A percentile compares a stretch with the other conserved stretches of the same genome.
Conservation (phyloP, 163 green algal species). For the Coccomyxa subellipsoidea region DNA sequence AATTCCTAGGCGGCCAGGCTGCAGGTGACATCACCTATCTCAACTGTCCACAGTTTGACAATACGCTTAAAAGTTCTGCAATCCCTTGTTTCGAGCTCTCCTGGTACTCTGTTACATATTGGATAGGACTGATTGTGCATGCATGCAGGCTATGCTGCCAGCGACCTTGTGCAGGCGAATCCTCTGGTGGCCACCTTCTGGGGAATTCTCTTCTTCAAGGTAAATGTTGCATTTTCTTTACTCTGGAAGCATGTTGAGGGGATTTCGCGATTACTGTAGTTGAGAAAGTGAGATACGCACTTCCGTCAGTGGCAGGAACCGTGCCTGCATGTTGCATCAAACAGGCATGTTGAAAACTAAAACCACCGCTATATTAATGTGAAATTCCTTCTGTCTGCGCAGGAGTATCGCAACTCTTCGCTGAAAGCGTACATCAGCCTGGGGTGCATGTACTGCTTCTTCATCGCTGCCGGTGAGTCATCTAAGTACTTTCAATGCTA, state of each 20-base stretch:
- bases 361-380: neutral
- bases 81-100: neutral
- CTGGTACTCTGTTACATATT: too few relatives aligned
- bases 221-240: neutral
- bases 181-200: neutral
- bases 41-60: neutral
- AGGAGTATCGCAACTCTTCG: neutral
- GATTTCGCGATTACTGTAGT: too few relatives aligned
- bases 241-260: neutral
- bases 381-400: neutral
- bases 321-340: neutral
- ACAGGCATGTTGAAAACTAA: neutral
- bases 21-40: neutral
- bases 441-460: neutral
- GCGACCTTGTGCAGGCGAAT: conserved; percentile 1
- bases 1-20: conserved; percentile 2
- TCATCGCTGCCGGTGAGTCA: neutral
- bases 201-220: conserved; percentile 1
- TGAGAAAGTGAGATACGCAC: too few relatives aligned
- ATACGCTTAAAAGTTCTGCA: neutral
- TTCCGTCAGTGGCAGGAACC: neutral
- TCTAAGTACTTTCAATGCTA: neutral
- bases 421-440: neutral
- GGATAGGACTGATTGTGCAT: too few relatives aligned
- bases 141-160: neutral